Evolutionary conservation across 2,329 filamentous ascomycete species (phyloP).

Genomic region (Amphichorda felina): DNA sequence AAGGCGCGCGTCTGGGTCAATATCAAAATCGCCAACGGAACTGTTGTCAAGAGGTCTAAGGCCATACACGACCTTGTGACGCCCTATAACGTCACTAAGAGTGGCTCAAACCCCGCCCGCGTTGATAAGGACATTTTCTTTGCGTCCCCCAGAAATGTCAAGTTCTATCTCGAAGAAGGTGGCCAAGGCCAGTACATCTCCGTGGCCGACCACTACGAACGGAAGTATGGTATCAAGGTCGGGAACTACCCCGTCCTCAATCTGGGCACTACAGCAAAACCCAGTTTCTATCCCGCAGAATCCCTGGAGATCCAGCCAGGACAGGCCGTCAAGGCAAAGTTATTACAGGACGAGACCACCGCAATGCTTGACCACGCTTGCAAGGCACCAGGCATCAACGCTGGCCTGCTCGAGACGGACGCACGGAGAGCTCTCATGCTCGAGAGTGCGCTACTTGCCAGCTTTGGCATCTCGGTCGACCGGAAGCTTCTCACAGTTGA

Average conservation of each 20-base stretch:
- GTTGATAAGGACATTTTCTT: constrained; percentile 13
- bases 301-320: constrained; percentile 51
- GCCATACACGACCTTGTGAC: constrained; percentile 16
- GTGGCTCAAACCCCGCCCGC: constrained; percentile 9
- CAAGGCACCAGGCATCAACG: constrained; percentile 53
- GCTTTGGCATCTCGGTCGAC: constrained; percentile 53
- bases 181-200: constrained; percentile 15
- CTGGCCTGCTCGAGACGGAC: constrained; percentile 46
- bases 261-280: constrained; percentile 42
- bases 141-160: constrained; percentile 18
- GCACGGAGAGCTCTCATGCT: constrained; percentile 48
- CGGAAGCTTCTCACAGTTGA: constrained; percentile 57
- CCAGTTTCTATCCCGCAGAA: constrained; percentile 56
- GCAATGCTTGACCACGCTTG: constrained; percentile 65
- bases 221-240: constrained; percentile 22
- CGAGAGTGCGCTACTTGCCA: constrained; percentile 28
- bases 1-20: constrained; percentile 23
- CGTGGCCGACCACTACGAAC: constrained; percentile 30
- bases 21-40: constrained; percentile 17
- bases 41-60: constrained; percentile 16
- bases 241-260: constrained; percentile 51
- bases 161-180: constrained; percentile 16
- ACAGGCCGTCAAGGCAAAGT: constrained; percentile 48
- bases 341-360: constrained; percentile 48
- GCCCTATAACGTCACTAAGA: constrained; percentile 9